These are phyloP conservation scores for Phytopythium oedochilum DNA, from an alignment of 352 stramenopile genomes.

Conservation along the genomic window DNA sequence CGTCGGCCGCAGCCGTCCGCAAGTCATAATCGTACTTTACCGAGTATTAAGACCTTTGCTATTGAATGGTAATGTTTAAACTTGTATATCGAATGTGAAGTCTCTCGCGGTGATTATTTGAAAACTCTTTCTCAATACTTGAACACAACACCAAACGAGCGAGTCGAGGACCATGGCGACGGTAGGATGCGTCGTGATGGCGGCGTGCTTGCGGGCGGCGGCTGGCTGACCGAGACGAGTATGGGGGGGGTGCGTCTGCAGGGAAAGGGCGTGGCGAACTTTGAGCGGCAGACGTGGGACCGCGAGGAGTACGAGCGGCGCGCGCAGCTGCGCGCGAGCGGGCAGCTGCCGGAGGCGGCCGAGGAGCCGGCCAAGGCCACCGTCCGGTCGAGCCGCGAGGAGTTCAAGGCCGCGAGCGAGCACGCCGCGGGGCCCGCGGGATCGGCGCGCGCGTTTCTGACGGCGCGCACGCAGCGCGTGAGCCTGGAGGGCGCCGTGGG, in stretches of 20 bases:
- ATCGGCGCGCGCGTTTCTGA: slow-evolving; percentile 73
- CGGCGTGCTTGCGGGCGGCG: too few relatives aligned
- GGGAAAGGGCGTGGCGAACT: slow-evolving; percentile 62
- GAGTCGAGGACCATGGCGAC: too few relatives aligned
- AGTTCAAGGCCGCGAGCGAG: slow-evolving; percentile 72
- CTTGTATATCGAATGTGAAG: too few relatives aligned
- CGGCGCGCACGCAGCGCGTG: slow-evolving; percentile 70
- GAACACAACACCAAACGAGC: too few relatives aligned
- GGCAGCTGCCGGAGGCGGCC: slow-evolving; percentile 50
- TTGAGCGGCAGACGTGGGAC: slow-evolving; percentile 83
- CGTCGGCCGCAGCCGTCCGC: too few relatives aligned
- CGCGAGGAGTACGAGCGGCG: slow-evolving; percentile 70
- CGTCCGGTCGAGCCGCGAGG: slow-evolving; percentile 67
- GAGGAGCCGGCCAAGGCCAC: slow-evolving; percentile 62
- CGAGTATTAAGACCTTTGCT: too few relatives aligned
- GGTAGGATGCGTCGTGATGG: background rate
- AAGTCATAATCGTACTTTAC: too few relatives aligned
- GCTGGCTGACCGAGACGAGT: too few relatives aligned
- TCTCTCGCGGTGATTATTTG: too few relatives aligned
- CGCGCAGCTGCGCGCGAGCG: slow-evolving; percentile 66
- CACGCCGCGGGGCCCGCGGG: slow-evolving; percentile 52
- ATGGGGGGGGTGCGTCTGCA: slow-evolving; percentile 12
- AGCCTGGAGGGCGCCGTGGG: slow-evolving; percentile 81
- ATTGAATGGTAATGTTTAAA: too few relatives aligned
- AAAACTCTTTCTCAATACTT: too few relatives aligned